These are phyloP conservation scores for Juglanconis sp. DNA, from an alignment of 2,329 filamentous ascomycete species.

Conservation along the genomic window DNA sequence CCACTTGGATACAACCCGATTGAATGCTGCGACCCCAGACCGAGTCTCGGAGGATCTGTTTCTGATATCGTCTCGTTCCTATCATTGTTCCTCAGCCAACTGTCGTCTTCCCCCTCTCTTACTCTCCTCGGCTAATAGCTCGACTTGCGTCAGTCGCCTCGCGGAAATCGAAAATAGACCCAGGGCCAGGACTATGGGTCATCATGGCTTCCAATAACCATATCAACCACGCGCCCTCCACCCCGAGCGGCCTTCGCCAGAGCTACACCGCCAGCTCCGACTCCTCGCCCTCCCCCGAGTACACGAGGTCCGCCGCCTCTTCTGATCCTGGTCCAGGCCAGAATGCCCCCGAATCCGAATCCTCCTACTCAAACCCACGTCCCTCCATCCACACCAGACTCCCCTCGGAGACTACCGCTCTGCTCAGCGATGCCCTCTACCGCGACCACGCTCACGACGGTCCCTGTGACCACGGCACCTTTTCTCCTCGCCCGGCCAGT, in stretches of 20 bases:
- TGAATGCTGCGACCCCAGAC: too few species aligned
- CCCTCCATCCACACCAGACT: slow-evolving; percentile 4
- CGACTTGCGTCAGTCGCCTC: too few species aligned
- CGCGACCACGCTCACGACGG: slow-evolving; percentile 41
- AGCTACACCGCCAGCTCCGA: slow-evolving; percentile 31
- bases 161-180: background rate
- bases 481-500: slow-evolving; percentile 64
- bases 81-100: too few species aligned
- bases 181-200: background rate
- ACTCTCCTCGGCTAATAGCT: too few species aligned
- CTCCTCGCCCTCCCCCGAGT: slow-evolving; percentile 10
- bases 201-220: slow-evolving; percentile 12
- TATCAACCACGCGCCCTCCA: slow-evolving; percentile 34
- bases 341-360: background rate
- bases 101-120: too few species aligned
- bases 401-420: slow-evolving; percentile 48
- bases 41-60: too few species aligned
- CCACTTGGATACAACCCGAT: too few species aligned
- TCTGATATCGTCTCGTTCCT: too few species aligned
- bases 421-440: slow-evolving; percentile 38
- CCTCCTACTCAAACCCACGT: slow-evolving; percentile 11
- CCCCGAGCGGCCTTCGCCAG: slow-evolving; percentile 45
- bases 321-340: background rate
- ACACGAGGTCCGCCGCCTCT: slow-evolving; percentile 17
- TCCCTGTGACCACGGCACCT: slow-evolving; percentile 69